A percentile compares a stretch with the other conserved stretches of the same genome.
These are phyloP conservation scores for Albugo laibachii DNA, from an alignment of 352 stramenopile genomes.

Conservation along the genomic window DNA sequence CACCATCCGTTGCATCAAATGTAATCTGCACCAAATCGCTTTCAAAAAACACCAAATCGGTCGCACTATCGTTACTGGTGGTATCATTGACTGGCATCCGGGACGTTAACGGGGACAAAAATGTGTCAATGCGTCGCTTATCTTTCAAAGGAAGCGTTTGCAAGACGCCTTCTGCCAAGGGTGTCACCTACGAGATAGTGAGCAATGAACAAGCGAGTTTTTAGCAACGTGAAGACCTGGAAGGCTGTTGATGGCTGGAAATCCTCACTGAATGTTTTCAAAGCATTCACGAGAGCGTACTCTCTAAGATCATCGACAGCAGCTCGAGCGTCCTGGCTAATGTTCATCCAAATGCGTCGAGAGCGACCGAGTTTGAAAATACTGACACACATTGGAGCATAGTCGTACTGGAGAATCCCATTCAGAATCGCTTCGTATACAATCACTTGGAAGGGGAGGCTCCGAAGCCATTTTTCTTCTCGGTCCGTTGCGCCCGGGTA, in stretches of 20 bases:
- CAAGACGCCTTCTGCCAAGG: slow-evolving; percentile 19
- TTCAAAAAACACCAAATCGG: slow-evolving; percentile 84
- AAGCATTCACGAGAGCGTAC: slow-evolving; percentile 86
- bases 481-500: slow-evolving; percentile 73
- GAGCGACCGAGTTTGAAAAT: slow-evolving; percentile 84
- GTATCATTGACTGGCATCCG: slow-evolving; percentile 55
- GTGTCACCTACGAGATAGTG: slow-evolving; percentile 13
- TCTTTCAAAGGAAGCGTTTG: slow-evolving; percentile 16
- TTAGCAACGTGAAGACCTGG: slow-evolving; percentile 50
- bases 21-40: slow-evolving; percentile 84
- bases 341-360: slow-evolving; percentile 83
- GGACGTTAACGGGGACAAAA: slow-evolving; percentile 30
- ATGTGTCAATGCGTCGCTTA: slow-evolving; percentile 37
- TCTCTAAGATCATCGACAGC: slow-evolving; percentile 92
- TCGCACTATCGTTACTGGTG: slow-evolving; percentile 62
- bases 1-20: slow-evolving; percentile 70
- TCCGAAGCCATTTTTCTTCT: slow-evolving; percentile 91
- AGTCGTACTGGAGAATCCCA: slow-evolving; percentile 91
- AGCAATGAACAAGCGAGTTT: neutral
- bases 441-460: slow-evolving; percentile 88
- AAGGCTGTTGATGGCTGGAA: slow-evolving; percentile 93
- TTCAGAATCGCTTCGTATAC: slow-evolving; percentile 93
- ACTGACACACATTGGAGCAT: slow-evolving; percentile 86
- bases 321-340: slow-evolving; percentile 89
- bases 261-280: slow-evolving; percentile 85